Evolutionary conservation across 345 rosid species (phyloP).

Genomic region (Populus nigra): DNA sequence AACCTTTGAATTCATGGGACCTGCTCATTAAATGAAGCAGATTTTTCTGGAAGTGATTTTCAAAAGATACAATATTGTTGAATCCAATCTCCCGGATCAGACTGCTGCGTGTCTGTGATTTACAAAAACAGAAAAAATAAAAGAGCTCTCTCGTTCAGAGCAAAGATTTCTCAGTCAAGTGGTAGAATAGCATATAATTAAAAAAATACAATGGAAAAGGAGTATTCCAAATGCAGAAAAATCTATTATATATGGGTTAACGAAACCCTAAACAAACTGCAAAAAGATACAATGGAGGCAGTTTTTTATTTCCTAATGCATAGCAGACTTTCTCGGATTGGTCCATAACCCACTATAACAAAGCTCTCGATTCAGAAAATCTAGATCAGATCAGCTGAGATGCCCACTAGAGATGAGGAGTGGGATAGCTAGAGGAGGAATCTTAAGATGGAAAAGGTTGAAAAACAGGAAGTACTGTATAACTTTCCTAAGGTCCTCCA

Average conservation of each 20-base stretch:
- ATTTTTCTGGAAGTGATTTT: too few species aligned
- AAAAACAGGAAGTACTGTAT: constrained; percentile 4
- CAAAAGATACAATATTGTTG: too few species aligned
- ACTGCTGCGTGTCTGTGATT: too few species aligned
- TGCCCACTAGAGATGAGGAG: constrained; percentile 35
- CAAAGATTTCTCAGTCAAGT: too few species aligned
- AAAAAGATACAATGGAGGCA: background rate
- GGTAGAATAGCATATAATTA: too few species aligned
- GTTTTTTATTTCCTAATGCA: background rate
- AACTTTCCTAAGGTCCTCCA: constrained; percentile 9
- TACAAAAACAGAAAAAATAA: too few species aligned
- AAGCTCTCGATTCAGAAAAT: constrained; percentile 21
- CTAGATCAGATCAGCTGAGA: constrained; percentile 27
- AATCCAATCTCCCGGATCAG: too few species aligned
- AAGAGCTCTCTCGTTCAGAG: too few species aligned
- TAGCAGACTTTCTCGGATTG: constrained; percentile 6
- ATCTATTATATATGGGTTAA: background rate
- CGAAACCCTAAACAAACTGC: background rate
- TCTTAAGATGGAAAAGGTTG: constrained; percentile 9
- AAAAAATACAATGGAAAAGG: background rate
- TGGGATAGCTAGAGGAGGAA: constrained; percentile 16
- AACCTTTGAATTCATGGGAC: too few species aligned
- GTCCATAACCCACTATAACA: constrained; percentile 6
- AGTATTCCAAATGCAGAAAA: background rate
- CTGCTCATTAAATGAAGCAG: too few species aligned